Conservation (phyloP, 148 eudicot genomes). For the Nepenthes gracilis region DNA sequence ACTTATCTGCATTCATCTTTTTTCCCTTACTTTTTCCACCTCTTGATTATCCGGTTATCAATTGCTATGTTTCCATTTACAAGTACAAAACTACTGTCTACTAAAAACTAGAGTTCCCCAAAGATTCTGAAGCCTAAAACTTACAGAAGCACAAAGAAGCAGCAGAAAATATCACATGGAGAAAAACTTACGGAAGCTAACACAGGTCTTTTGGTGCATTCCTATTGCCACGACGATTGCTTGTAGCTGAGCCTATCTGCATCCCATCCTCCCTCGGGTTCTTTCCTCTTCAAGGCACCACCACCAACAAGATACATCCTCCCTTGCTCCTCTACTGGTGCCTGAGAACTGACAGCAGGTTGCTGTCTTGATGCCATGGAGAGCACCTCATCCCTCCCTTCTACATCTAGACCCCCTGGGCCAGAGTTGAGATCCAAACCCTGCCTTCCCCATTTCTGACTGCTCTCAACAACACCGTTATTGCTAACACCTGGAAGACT, state of each 20-base stretch:
- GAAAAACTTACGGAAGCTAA: conserved; percentile 7
- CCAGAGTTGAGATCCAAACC: conserved; percentile 83
- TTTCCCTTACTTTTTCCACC: no score
- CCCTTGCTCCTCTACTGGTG: conserved; percentile 46
- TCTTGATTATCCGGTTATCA: no score
- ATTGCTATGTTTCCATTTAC: no score
- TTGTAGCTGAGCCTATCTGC: conserved; percentile 49
- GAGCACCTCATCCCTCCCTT: conserved; percentile 43
- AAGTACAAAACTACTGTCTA: no score
- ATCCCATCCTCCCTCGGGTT: conserved; percentile 75
- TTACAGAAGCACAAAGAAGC: no score
- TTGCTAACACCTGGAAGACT: conserved; percentile 35
- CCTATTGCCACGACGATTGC: conserved; percentile 60
- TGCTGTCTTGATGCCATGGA: conserved; percentile 34
- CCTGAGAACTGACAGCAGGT: conserved; percentile 34
- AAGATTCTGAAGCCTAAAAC: no score
- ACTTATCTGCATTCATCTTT: no score
- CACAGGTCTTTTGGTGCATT: conserved; percentile 11
- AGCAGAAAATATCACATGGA: no score
- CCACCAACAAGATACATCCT: conserved; percentile 44
- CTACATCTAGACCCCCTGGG: conserved; percentile 49
- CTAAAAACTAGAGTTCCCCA: no score
- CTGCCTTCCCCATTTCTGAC: conserved; percentile 48
- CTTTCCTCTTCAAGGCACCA: conserved; percentile 59
- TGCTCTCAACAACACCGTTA: conserved; percentile 30